Evolutionary conservation across 202 grass and related monocot species (phyloP).

Genomic region (Digitaria exilis): DNA sequence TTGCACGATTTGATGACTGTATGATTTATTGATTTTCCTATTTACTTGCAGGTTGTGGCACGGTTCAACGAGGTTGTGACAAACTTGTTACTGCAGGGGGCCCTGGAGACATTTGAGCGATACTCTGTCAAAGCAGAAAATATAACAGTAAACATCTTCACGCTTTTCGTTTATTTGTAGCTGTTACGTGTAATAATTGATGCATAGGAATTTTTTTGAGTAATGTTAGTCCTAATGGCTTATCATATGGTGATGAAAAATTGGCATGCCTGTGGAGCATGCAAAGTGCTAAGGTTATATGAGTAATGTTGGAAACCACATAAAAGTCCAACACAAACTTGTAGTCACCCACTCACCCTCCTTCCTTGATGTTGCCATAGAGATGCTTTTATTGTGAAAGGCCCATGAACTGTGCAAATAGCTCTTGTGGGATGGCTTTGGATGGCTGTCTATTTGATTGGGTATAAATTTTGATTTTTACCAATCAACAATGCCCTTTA

Average conservation of each 20-base stretch:
- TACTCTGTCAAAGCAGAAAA: constrained; percentile 80
- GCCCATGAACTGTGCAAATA: neutral
- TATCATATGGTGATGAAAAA: neutral
- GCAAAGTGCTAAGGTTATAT: neutral
- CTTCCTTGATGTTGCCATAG: neutral
- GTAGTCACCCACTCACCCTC: neutral
- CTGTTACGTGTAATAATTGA: neutral
- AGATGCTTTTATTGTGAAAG: neutral
- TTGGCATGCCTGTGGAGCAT: neutral
- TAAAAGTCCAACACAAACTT: neutral
- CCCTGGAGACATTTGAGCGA: constrained; percentile 78
- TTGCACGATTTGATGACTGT: neutral
- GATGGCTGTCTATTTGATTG: constrained; percentile 2
- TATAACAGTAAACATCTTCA: constrained; percentile 67
- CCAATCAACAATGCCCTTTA: neutral
- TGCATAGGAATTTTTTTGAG: neutral
- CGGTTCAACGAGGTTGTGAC: constrained; percentile 97
- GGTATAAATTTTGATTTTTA: neutral
- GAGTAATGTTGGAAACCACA: neutral
- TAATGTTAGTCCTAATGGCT: neutral
- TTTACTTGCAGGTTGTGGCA: constrained; percentile 73
- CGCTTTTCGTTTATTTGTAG: neutral
- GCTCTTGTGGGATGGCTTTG: constrained; percentile 21
- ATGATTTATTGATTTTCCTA: neutral
- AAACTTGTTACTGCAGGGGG: constrained; percentile 79